phyloP scores from a whole-genome alignment of 2,329 filamentous ascomycete species.

The Sclerotinia trifoliorum region DNA sequence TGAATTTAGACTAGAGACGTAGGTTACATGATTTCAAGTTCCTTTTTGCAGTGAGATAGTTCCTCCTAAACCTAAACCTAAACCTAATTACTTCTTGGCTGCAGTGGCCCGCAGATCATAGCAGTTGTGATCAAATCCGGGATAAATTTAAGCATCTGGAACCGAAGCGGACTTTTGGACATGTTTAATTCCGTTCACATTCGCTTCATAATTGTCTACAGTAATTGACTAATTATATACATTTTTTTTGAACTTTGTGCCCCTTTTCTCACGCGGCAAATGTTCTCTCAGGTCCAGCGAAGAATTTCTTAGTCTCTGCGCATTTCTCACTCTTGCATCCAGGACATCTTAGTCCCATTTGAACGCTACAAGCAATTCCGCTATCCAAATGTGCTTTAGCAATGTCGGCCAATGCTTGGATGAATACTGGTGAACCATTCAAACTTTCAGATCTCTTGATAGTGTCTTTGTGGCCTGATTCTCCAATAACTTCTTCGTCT shows the following conservation, averaged over 20 bases:
- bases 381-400: conserved; percentile 75
- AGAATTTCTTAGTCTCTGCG: conserved; percentile 71
- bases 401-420: conserved; percentile 82
- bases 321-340: conserved; percentile 90
- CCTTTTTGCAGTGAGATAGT: background rate
- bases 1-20: background rate
- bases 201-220: background rate
- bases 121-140: background rate
- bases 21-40: background rate
- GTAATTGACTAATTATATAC: background rate
- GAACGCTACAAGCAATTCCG: conserved; percentile 66
- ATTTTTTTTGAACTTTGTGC: background rate
- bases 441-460: conserved; percentile 90
- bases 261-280: conserved; percentile 25
- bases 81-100: background rate
- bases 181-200: background rate
- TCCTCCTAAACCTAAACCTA: background rate
- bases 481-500: conserved; percentile 91
- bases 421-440: conserved; percentile 89
- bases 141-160: background rate
- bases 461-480: conserved; percentile 72
- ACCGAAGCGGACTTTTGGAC: background rate
- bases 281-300: conserved; percentile 39
- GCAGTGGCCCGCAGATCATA: background rate
- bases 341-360: conserved; percentile 90